phyloP scores from a whole-genome alignment of 352 stramenopile genomes.

The Pythium monospermum region DNA sequence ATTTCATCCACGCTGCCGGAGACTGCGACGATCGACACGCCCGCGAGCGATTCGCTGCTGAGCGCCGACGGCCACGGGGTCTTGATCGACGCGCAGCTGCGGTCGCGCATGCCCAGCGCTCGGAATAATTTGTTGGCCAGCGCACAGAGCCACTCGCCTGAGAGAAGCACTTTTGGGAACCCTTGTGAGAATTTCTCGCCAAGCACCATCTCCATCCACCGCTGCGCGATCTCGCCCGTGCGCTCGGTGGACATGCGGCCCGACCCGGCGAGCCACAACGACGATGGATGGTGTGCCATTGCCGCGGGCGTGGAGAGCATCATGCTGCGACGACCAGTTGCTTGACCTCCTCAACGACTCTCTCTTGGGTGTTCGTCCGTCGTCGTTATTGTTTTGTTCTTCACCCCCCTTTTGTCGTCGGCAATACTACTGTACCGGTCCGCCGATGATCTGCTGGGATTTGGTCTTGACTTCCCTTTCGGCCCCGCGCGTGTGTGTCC shows the following conservation, averaged over 20 bases:
- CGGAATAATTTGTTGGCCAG: conserved; percentile 71
- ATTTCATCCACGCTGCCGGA: conserved; percentile 2
- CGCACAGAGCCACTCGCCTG: conserved; percentile 58
- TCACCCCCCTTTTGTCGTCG: neutral
- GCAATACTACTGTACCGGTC: neutral
- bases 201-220: conserved; percentile 88
- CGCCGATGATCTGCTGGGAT: no score
- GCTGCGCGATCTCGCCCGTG: conserved; percentile 66
- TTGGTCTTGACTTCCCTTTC: no score
- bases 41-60: conserved; percentile 8
- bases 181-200: conserved; percentile 59
- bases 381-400: conserved; percentile 1
- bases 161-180: conserved; percentile 49
- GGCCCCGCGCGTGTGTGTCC: conserved; percentile 2
- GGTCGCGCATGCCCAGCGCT: conserved; percentile 72
- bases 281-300: conserved; percentile 22
- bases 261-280: conserved; percentile 20
- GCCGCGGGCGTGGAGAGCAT: conserved; percentile 22
- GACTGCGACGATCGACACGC: neutral
- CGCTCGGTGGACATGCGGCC: conserved; percentile 22
- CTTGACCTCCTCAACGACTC: neutral
- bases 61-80: conserved; percentile 22
- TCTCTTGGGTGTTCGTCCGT: no score
- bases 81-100: conserved; percentile 16
- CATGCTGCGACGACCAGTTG: conserved; percentile 3